Evolutionary conservation across 2,329 filamentous ascomycete species (phyloP).

Genomic region (Ceratocystis ficicola): DNA sequence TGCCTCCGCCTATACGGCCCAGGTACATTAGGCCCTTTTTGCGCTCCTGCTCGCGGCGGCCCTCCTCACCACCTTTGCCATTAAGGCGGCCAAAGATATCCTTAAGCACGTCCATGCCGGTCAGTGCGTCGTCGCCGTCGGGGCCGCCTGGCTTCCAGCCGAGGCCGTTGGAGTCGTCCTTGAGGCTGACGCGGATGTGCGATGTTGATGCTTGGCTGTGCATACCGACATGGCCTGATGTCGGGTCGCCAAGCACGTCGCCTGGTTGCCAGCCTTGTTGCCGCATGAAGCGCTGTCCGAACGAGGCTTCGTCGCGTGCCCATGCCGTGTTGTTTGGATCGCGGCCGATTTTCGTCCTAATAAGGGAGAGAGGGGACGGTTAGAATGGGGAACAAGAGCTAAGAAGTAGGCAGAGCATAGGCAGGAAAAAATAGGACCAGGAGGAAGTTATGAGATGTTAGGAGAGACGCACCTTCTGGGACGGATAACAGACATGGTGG

Average conservation of each 20-base stretch:
- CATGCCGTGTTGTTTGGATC: constrained; percentile 96
- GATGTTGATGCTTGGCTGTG: constrained; percentile 72
- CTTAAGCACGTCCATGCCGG: constrained; percentile 76
- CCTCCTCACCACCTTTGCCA: constrained; percentile 65
- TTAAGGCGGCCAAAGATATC: constrained; percentile 80
- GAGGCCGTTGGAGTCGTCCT: constrained; percentile 83
- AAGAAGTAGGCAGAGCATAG: neutral
- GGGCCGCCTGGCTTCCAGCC: constrained; percentile 52
- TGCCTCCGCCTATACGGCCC: constrained; percentile 54
- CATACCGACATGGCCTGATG: constrained; percentile 61
- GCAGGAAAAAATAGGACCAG: neutral
- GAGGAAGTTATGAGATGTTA: neutral
- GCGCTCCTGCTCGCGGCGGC: constrained; percentile 42
- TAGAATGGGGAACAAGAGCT: too few relatives aligned
- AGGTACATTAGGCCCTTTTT: constrained; percentile 63
- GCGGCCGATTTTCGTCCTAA: constrained; percentile 57
- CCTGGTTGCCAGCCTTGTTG: constrained; percentile 87
- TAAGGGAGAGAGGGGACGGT: neutral
- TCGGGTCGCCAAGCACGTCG: constrained; percentile 63
- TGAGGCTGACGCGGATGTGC: constrained; percentile 72
- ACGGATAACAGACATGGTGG: constrained; percentile 21
- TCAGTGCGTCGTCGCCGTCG: constrained; percentile 62
- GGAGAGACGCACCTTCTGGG: constrained; percentile 19
- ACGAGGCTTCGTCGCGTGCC: constrained; percentile 68
- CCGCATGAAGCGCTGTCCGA: constrained; percentile 80